phyloP scores from a whole-genome alignment of 108 stramenopile genomes.

The Skeletonema tropicum region DNA sequence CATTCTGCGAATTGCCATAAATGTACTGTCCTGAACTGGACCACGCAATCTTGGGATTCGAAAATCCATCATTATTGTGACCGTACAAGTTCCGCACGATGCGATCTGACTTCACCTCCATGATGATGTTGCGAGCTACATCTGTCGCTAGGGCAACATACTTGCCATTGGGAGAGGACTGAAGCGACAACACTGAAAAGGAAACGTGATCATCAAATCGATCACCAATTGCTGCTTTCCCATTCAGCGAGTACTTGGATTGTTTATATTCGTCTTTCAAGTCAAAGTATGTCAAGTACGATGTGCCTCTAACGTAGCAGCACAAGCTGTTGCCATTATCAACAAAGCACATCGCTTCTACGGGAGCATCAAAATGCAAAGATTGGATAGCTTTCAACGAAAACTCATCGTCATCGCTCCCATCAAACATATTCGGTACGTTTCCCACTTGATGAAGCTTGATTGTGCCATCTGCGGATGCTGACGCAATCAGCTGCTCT shows the following conservation, averaged over 20 bases:
- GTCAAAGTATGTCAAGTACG: constrained; percentile 74
- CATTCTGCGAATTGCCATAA: constrained; percentile 81
- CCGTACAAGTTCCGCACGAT: constrained; percentile 84
- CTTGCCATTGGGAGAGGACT: constrained; percentile 54
- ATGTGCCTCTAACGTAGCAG: constrained; percentile 75
- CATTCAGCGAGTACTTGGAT: constrained; percentile 70
- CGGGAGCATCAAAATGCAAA: constrained; percentile 65
- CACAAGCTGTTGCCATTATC: constrained; percentile 61
- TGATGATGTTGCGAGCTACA: constrained; percentile 78
- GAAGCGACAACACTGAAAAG: constrained; percentile 79
- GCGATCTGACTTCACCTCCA: constrained; percentile 57
- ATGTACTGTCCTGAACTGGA: constrained; percentile 73
- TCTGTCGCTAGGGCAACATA: constrained; percentile 85
- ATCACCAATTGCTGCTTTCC: constrained; percentile 48
- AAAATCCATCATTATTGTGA: constrained; percentile 78
- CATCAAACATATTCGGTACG: constrained; percentile 28
- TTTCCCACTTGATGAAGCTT: constrained; percentile 57
- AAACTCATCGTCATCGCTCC: constrained; percentile 29
- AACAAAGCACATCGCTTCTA: constrained; percentile 77
- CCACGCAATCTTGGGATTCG: constrained; percentile 85
- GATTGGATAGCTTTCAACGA: constrained; percentile 46
- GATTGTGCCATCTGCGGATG: constrained; percentile 81
- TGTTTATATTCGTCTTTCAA: constrained; percentile 57
- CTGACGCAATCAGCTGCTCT: constrained; percentile 68
- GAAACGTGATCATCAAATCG: constrained; percentile 86